phyloP scores from a whole-genome alignment of 331 rosid genomes.

The Malus hybrid region DNA sequence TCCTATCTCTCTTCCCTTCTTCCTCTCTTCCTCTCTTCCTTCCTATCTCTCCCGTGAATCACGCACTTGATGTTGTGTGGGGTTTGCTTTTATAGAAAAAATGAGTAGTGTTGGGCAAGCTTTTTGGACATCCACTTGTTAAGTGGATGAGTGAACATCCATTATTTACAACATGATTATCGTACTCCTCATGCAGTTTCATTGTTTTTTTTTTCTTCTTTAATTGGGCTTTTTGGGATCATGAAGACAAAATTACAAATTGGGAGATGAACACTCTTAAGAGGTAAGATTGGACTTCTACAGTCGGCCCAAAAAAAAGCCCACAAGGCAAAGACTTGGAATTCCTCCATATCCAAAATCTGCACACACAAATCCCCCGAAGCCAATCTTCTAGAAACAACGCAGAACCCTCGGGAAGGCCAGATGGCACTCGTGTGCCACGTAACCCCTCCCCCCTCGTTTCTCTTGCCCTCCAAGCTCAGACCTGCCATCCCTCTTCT shows the following conservation, averaged over 20 bases:
- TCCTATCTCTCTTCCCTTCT: too few species aligned
- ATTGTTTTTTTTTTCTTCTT: too few species aligned
- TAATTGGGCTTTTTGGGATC: background rate
- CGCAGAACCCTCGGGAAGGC: background rate
- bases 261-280: background rate
- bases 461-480: conserved; percentile 1
- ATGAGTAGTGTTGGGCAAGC: too few species aligned
- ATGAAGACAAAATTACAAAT: background rate
- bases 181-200: background rate
- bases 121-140: too few species aligned
- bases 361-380: background rate
- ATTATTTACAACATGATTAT: too few species aligned
- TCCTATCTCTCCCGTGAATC: too few species aligned
- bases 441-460: conserved; percentile 4
- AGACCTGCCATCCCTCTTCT: background rate
- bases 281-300: background rate
- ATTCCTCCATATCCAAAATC: background rate
- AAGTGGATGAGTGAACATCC: too few species aligned
- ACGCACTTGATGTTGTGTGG: too few species aligned
- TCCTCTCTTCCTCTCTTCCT: too few species aligned
- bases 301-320: background rate
- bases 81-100: too few species aligned
- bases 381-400: background rate
- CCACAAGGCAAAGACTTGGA: background rate
- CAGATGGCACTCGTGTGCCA: conserved; percentile 25